phyloP scores from a whole-genome alignment of 768 basidiomycete genomes.

The Leccinum rimulosum region DNA sequence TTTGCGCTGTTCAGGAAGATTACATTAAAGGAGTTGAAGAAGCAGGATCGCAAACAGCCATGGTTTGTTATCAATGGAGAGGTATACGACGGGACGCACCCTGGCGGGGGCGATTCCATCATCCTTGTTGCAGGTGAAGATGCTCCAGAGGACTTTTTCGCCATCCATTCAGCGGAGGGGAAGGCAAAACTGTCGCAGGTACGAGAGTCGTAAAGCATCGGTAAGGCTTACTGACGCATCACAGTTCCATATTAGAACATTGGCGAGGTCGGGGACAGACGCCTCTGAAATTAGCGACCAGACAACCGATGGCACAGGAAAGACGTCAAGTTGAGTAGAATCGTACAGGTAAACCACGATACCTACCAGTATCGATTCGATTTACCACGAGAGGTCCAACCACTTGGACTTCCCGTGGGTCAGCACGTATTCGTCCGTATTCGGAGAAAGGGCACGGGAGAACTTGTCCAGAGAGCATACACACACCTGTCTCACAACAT shows the following conservation, averaged over 20 bases:
- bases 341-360: constrained; percentile 45
- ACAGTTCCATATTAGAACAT: constrained; percentile 50
- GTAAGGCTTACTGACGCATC: constrained; percentile 9
- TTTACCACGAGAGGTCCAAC: constrained; percentile 38
- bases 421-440: constrained; percentile 59
- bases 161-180: constrained; percentile 57
- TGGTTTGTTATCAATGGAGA: constrained; percentile 57
- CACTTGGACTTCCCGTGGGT: constrained; percentile 54
- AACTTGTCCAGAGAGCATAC: constrained; percentile 55
- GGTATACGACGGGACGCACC: constrained; percentile 60
- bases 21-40: constrained; percentile 41
- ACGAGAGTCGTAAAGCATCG: not conserved
- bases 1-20: constrained; percentile 54
- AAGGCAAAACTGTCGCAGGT: constrained; percentile 44
- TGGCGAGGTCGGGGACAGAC: constrained; percentile 18
- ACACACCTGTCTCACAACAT: constrained; percentile 53
- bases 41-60: constrained; percentile 35
- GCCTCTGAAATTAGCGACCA: constrained; percentile 2
- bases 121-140: constrained; percentile 57
- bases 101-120: constrained; percentile 57
- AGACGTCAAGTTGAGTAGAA: constrained; percentile 35
- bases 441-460: constrained; percentile 36
- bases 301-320: constrained; percentile 37
- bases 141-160: constrained; percentile 62
- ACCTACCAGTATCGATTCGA: constrained; percentile 50